Conservation (phyloP, 1,284 basidiomycete genomes). For the Malassezia brasiliensis region DNA sequence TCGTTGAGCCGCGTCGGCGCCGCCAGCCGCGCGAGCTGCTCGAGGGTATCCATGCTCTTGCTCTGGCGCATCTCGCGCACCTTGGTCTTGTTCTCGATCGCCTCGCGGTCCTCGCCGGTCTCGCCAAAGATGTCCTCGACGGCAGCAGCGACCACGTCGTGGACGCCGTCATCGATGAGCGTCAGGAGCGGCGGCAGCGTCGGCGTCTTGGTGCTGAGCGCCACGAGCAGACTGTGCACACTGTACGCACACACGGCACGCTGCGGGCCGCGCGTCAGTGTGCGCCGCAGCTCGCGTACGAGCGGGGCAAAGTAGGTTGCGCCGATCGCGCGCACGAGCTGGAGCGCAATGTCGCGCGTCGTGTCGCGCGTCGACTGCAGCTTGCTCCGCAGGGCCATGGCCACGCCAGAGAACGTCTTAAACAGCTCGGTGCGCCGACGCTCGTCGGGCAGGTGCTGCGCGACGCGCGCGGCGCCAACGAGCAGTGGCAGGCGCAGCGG, state of each 20-base stretch:
- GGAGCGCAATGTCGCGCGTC: conserved; percentile 70
- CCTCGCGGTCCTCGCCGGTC: conserved; percentile 76
- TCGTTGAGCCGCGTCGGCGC: conserved; percentile 56
- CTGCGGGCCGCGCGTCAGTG: conserved; percentile 81
- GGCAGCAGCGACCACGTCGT: conserved; percentile 70
- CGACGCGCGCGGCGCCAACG: conserved; percentile 75
- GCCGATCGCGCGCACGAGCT: conserved; percentile 68
- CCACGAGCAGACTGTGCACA: conserved; percentile 69
- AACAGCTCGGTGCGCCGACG: conserved; percentile 57
- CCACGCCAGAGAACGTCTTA: conserved; percentile 70
- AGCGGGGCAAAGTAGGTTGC: conserved; percentile 64
- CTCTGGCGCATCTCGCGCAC: conserved; percentile 39
- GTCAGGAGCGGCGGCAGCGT: conserved; percentile 57
- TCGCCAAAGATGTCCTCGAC: conserved; percentile 91
- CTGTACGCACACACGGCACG: conserved; percentile 83
- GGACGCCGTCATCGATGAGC: conserved; percentile 58
- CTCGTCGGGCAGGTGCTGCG: conserved; percentile 66
- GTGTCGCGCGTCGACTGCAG: conserved; percentile 90
- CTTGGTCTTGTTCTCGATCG: conserved; percentile 87
- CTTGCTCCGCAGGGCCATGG: conserved; percentile 78
- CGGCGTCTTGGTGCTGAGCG: conserved; percentile 47
- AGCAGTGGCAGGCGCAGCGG: conserved; percentile 66
- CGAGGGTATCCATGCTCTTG: conserved; percentile 47
- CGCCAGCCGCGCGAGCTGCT: conserved; percentile 37
- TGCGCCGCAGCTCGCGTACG: conserved; percentile 69